Conservation (phyloP, 345 rosid genomes). For the Eutrema yunnanense region DNA sequence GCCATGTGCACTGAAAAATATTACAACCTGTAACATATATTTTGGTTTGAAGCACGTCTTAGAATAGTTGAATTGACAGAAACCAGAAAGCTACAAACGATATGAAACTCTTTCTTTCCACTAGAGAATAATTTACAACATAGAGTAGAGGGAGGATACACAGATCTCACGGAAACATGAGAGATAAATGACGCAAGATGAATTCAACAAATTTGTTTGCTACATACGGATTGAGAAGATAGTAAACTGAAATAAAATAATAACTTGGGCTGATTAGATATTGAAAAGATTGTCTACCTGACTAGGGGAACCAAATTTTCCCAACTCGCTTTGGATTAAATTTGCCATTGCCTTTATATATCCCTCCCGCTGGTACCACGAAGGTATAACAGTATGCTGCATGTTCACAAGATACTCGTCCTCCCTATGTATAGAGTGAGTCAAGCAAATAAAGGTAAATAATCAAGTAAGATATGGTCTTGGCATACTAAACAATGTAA, state of each 20-base stretch:
- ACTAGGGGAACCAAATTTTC: constrained; percentile 56
- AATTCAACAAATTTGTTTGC: neutral
- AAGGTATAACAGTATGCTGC: constrained; percentile 98
- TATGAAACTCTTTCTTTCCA: neutral
- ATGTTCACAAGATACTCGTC: constrained; percentile 97
- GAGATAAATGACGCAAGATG: neutral
- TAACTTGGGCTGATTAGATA: neutral
- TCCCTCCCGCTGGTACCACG: constrained; percentile 99
- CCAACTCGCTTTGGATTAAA: constrained; percentile 70
- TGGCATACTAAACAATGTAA: constrained; percentile 3
- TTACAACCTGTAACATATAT: constrained; percentile 63
- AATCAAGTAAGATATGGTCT: neutral
- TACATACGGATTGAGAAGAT: neutral
- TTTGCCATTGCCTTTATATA: constrained; percentile 85
- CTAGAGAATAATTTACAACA: neutral
- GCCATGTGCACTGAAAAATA: constrained; percentile 99
- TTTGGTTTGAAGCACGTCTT: constrained; percentile 19
- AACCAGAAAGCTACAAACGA: neutral
- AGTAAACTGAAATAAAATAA: neutral
- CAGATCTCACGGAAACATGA: neutral
- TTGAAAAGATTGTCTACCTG: constrained; percentile 40
- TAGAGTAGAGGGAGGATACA: neutral
- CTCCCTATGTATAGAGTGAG: constrained; percentile 47
- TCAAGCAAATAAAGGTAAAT: constrained; percentile 20
- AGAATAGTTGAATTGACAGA: constrained; percentile 7